Percentiles rank a stretch among this genome's conserved stretches.
These are phyloP conservation scores for Carex myosuroides DNA, from an alignment of 176 grass and related monocot genomes.

Conservation along the genomic window DNA sequence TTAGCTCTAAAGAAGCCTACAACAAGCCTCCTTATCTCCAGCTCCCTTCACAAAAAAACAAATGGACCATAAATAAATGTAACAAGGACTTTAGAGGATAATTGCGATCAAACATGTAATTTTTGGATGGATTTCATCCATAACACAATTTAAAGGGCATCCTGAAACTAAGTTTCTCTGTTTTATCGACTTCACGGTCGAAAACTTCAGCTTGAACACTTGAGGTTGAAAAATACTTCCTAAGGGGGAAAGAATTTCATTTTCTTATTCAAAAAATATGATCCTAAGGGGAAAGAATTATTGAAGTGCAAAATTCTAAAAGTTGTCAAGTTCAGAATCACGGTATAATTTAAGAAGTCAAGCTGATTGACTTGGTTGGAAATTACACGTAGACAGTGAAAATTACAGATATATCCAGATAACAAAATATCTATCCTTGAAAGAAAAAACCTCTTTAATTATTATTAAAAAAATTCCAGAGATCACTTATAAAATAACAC, in stretches of 20 bases:
- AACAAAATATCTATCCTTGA: not conserved
- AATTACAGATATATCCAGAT: not conserved
- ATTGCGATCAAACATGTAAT: not conserved
- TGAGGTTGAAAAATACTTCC: not conserved
- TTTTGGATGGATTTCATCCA: not conserved
- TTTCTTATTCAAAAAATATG: not conserved
- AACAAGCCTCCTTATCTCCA: conserved; percentile 6
- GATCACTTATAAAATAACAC: not conserved
- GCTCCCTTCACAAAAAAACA: conserved; percentile 14
- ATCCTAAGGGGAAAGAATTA: not conserved
- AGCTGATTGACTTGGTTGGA: not conserved
- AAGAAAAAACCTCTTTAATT: not conserved
- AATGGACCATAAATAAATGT: not conserved
- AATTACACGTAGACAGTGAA: not conserved
- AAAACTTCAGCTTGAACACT: not conserved
- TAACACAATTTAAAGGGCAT: not conserved
- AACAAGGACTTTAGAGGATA: not conserved
- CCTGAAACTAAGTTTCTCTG: not conserved
- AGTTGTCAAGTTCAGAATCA: not conserved
- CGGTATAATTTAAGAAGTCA: not conserved
- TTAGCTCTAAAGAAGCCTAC: conserved; percentile 11
- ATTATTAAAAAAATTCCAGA: not conserved
- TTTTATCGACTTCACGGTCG: not conserved
- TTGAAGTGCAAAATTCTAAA: not conserved
- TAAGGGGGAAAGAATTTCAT: no score